Evolutionary conservation across 257 asterid genomes (phyloP), one percentile per base, ranked within the genome.

Genomic region (Cinchona pubescens): DNA sequence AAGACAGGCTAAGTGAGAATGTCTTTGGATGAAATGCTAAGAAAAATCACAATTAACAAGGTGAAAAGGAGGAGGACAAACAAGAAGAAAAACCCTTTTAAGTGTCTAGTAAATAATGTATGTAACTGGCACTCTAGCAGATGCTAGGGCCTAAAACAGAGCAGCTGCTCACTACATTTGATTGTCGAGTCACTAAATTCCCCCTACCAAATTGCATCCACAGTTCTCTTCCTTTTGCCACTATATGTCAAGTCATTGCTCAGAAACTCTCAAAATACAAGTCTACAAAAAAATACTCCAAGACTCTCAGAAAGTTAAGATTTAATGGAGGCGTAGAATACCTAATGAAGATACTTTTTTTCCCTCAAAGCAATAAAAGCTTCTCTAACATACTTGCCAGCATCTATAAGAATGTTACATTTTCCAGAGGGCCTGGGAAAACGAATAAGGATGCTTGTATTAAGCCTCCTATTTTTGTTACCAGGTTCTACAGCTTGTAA

Each of bases 391-490:
- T 90, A 95, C 99, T 95, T 95, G 85, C 99, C 99, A 82, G 93
- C 96, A 83, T 95, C 99, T 63, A 95, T 87, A 75, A 95, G 94
- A 85, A 91, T 82, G 94, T 92, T 92, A 74, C 86, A 81, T 63
- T 76, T 75, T 80, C 91, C 92, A 25, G 88, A 83, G 40, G 87
- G 87, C 84, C 83, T 84, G 69, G 86, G 79, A 75, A 66, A 78
- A 72, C 97, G 96, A 81, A 95, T 76, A 43, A 95, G 94, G 79
- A 95, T 87, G 89, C 99, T 85, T 65, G 99, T 95, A 86, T 95
- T 92, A 82, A 88, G 98, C 79, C 99, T 89, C 87, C 89, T 86
- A 74, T 95, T 92, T 72, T 71, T 92, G 86, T 75, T 95, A 76
- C 91, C 96, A 51, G 89, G 96, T 83, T 91, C 92, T 29, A 71